These are phyloP conservation scores for Tetrahymena borealis DNA, from an alignment of 73 alveolate genomes.

Conservation along the genomic window DNA sequence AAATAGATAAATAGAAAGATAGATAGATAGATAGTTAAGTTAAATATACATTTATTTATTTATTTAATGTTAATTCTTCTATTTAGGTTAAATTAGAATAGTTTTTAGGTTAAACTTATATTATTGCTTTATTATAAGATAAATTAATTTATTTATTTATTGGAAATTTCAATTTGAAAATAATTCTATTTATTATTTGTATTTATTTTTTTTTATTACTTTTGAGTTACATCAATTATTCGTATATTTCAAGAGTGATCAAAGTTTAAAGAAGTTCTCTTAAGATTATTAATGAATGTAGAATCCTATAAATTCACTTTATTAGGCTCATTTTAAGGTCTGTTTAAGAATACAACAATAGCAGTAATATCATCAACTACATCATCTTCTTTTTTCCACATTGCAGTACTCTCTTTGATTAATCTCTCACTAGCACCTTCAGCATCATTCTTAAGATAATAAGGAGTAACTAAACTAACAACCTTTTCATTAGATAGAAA, in stretches of 20 bases:
- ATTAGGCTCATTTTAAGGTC: background rate
- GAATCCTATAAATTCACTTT: background rate
- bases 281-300: background rate
- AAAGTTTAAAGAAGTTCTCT: background rate
- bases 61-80: too few relatives aligned
- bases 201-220: too few relatives aligned
- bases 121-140: too few relatives aligned
- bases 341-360: slow-evolving; percentile 53
- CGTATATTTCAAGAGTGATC: background rate
- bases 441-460: slow-evolving; percentile 46
- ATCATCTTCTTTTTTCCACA: slow-evolving; percentile 89
- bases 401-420: slow-evolving; percentile 71
- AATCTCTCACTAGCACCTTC: slow-evolving; percentile 87
- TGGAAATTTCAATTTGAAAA: too few relatives aligned
- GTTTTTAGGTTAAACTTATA: too few relatives aligned
- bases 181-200: too few relatives aligned
- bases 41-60: too few relatives aligned
- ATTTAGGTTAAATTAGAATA: too few relatives aligned
- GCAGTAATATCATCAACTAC: slow-evolving; percentile 91
- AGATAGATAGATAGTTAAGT: too few relatives aligned
- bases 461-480: slow-evolving; percentile 14
- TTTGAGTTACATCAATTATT: too few relatives aligned
- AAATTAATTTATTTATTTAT: too few relatives aligned
- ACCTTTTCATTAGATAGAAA: slow-evolving; percentile 34
- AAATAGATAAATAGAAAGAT: too few relatives aligned